Evolutionary conservation across 768 basidiomycete genomes (phyloP), one percentile per base, ranked within the genome.

Genomic region (Paxillus ammoniavirescens): DNA sequence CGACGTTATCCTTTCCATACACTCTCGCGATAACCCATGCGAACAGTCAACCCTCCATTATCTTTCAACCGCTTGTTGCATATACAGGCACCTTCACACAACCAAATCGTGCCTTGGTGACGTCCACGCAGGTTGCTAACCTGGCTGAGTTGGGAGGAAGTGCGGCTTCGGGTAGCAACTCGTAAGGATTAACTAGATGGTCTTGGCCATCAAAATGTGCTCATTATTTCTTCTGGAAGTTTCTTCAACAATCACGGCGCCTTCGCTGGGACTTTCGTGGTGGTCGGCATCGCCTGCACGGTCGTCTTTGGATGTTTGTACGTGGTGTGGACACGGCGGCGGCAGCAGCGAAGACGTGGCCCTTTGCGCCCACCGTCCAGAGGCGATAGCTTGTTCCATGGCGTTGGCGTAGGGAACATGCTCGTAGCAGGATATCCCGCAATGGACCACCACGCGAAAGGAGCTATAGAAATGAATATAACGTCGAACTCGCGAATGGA

Each of bases 251-350:
- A 91, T 63, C 82, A 75, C 28, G 82, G 84, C 2, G 84, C 84
- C 9, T 83, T 90, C 4, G 82, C 84, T 2, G 89, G 86, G 7
- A 81, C 84, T n/a, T 91, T 92, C 66, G 75, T 87, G 7, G 82
- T 76, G 10, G 77, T 86, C 41, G 89, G 86, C 7, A 63, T 92
- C 18, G 69, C 78, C 36, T 72, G 77, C 5, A 76, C 80, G 1
- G 75, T 74, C 0, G 56, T 84, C 21, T 59, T 76, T 8, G 66
- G 78, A 8, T 77, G 77, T 8, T 17, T 76, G 78, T 63, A 63
- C 74, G 41, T 69, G 75, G 43, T 52, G 18, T 61, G 61, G 53
- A 53, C 47, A 44, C 71, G 77, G 42, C 77, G 74, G 31, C 73
- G 73, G 8, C 78, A 71, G 45, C 73, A 75, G 40, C 68, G 65